Conservation (phyloP, 441 rosid genomes). For the Jatropha multifida region DNA sequence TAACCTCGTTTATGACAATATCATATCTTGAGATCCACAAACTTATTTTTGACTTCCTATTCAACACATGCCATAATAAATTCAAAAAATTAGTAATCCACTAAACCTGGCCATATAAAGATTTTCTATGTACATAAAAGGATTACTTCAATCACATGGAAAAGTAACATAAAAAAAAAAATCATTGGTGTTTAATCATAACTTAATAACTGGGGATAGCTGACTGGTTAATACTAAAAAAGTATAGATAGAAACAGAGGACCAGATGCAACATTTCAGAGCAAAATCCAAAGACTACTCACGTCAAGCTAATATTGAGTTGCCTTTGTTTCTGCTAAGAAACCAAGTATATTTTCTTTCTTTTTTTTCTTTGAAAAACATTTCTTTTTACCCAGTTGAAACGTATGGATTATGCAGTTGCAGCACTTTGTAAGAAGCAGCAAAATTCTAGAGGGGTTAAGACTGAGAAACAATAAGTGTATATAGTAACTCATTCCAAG, state of each 20-base stretch:
- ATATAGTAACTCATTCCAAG: slow-evolving; percentile 73
- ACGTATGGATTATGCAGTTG: background rate
- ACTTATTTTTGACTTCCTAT: no score
- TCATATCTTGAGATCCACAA: background rate
- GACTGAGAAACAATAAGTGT: slow-evolving; percentile 55
- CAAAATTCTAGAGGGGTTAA: slow-evolving; percentile 22
- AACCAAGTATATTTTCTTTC: background rate
- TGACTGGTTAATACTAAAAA: no score
- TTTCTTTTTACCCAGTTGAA: background rate
- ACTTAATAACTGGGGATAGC: no score
- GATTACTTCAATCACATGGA: background rate
- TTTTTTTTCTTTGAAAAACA: no score
- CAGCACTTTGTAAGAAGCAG: background rate
- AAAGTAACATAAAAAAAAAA: no score
- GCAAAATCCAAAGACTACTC: background rate
- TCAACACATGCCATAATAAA: no score
- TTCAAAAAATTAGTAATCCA: no score
- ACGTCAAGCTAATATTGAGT: background rate
- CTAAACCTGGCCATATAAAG: no score
- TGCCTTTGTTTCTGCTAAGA: background rate
- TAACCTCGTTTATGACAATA: background rate
- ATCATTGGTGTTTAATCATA: no score
- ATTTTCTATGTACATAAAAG: background rate
- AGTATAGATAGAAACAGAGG: background rate
- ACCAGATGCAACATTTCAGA: background rate